Percentiles rank a stretch among this genome's conserved stretches.
These are phyloP conservation scores for Quercus engelmannii DNA, from an alignment of 306 rosid species.

Conservation along the genomic window DNA sequence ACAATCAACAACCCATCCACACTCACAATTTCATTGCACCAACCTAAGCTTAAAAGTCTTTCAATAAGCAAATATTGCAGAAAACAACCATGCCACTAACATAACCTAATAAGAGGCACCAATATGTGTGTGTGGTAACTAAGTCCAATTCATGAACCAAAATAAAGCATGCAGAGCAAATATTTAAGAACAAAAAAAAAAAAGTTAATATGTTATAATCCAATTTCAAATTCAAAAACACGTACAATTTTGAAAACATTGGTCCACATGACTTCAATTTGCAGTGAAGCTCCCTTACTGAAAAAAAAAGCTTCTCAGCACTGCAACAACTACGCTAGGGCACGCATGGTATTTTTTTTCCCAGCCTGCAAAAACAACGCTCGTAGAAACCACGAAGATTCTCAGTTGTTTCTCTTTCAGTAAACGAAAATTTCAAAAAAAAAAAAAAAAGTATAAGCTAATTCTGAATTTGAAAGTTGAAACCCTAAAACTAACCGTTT, in stretches of 20 bases:
- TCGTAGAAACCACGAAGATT: background rate
- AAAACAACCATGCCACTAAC: background rate
- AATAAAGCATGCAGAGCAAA: background rate
- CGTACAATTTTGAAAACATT: conserved; percentile 54
- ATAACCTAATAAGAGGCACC: background rate
- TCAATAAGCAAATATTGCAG: background rate
- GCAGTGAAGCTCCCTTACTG: background rate
- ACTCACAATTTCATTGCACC: background rate
- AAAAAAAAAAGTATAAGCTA: too few relatives aligned
- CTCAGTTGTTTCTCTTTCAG: background rate
- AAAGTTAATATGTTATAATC: background rate
- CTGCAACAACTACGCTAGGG: background rate
- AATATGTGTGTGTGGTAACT: too few relatives aligned
- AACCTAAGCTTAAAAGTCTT: background rate
- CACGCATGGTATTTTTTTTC: background rate
- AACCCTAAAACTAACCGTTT: too few relatives aligned
- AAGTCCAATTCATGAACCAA: background rate
- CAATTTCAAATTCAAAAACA: background rate
- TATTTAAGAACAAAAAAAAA: background rate
- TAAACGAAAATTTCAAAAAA: too few relatives aligned
- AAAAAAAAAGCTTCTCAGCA: background rate
- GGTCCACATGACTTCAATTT: conserved; percentile 45
- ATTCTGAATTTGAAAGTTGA: too few relatives aligned
- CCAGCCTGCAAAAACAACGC: background rate
- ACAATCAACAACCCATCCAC: background rate